Conservation (phyloP, 129 eudicot genomes). For the Lactuca sativa region DNA sequence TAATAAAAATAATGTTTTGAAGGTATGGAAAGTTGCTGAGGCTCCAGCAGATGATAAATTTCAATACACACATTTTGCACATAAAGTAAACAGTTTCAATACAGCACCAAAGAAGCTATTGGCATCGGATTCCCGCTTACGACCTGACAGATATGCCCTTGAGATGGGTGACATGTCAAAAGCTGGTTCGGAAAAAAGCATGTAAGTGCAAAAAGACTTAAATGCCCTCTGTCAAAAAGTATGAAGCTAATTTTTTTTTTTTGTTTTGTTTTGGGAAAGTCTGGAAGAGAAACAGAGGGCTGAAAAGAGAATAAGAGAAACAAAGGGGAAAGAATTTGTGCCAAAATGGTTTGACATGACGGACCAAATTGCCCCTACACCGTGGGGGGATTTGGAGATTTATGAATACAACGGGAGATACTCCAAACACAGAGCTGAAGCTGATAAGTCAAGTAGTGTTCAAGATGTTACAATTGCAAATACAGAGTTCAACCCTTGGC, state of each 20-base stretch:
- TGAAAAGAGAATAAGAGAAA: constrained; percentile 74
- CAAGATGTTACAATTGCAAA: constrained; percentile 44
- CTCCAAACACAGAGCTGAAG: constrained; percentile 55
- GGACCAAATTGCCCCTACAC: constrained; percentile 70
- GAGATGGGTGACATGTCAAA: constrained; percentile 83
- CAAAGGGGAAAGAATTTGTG: constrained; percentile 54
- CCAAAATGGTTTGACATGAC: constrained; percentile 86
- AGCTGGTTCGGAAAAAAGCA: constrained; percentile 91
- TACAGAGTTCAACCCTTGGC: constrained; percentile 85
- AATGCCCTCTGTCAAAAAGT: not conserved
- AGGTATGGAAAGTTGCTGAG: constrained; percentile 90
- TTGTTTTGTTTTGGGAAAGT: constrained; percentile 23
- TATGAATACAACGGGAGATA: constrained; percentile 77
- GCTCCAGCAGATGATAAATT: constrained; percentile 71
- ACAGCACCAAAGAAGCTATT: constrained; percentile 86
- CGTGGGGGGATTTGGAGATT: constrained; percentile 95
- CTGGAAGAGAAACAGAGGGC: constrained; percentile 96
- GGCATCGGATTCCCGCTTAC: constrained; percentile 89
- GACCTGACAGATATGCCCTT: constrained; percentile 91
- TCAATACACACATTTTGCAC: constrained; percentile 90
- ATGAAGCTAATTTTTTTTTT: not conserved
- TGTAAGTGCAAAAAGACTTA: constrained; percentile 29
- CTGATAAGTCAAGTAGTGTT: constrained; percentile 46
- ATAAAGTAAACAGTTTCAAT: constrained; percentile 83
- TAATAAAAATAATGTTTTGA: constrained; percentile 22